Conservation (phyloP, 192 early-diverging fungal genomes). For the Oehlia diaphana region DNA sequence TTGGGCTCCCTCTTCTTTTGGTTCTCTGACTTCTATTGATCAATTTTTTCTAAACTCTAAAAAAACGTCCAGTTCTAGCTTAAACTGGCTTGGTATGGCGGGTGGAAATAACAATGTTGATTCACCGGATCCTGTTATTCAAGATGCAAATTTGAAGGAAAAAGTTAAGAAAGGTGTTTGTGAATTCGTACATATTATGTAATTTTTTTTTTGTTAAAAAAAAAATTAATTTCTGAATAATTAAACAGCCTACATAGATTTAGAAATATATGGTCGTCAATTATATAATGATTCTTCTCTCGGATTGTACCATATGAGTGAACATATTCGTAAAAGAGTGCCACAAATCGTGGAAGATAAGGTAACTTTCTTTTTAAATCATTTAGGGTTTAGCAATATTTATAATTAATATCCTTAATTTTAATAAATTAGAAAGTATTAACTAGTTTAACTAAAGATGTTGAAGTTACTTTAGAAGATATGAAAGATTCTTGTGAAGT, state of each 20-base stretch:
- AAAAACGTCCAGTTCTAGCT: background rate
- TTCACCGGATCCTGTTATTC: background rate
- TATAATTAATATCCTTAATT: background rate
- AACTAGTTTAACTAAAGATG: background rate
- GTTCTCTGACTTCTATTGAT: background rate
- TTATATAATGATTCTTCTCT: slow-evolving; percentile 27
- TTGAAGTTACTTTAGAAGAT: slow-evolving; percentile 14
- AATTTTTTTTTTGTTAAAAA: no score
- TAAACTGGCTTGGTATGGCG: background rate
- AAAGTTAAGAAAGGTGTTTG: background rate
- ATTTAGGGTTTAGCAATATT: background rate
- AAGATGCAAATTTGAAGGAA: background rate
- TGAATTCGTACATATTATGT: background rate
- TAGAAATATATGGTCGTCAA: slow-evolving; percentile 12
- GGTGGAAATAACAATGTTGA: background rate
- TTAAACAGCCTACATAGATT: slow-evolving; percentile 1
- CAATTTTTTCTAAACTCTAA: background rate
- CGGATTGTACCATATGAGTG: slow-evolving; percentile 29
- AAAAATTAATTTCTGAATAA: background rate
- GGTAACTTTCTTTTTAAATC: slow-evolving; percentile 6
- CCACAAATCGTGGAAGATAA: slow-evolving; percentile 32
- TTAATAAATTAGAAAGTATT: slow-evolving; percentile 3
- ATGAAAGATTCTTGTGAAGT: slow-evolving; percentile 17
- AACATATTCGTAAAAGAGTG: slow-evolving; percentile 30
- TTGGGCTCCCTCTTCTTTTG: background rate